Evolutionary conservation across 257 asterid species (phyloP).

Genomic region (Schizonepeta tenuifolia): DNA sequence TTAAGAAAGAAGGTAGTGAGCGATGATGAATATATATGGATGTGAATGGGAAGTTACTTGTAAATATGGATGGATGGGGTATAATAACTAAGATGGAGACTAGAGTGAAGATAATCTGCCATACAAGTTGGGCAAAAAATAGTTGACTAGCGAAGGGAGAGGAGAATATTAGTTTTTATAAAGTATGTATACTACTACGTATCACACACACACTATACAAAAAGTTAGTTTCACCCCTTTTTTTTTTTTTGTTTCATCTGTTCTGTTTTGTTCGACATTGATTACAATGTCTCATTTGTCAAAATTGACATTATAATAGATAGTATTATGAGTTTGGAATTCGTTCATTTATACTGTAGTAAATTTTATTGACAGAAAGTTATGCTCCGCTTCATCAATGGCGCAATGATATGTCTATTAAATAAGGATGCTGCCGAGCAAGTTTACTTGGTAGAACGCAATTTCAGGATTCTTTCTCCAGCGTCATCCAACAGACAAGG

Average conservation of each 20-base stretch:
- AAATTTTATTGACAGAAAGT: neutral
- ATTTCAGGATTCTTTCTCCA: too few relatives aligned
- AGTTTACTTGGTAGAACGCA: too few relatives aligned
- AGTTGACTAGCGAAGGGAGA: neutral
- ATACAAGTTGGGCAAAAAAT: neutral
- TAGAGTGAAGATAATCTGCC: neutral
- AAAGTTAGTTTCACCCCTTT: too few relatives aligned
- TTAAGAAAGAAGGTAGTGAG: constrained; percentile 30
- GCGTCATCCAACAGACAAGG: too few relatives aligned
- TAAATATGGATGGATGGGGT: neutral
- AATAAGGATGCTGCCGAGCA: too few relatives aligned
- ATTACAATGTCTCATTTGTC: neutral
- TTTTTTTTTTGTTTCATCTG: too few relatives aligned
- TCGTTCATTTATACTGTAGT: too few relatives aligned
- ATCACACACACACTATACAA: neutral
- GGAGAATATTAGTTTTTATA: neutral
- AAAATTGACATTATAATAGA: neutral
- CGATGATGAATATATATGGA: neutral
- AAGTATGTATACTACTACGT: too few relatives aligned
- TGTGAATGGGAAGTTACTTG: neutral
- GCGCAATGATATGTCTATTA: too few relatives aligned
- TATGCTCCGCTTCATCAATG: neutral
- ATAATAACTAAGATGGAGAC: too few relatives aligned
- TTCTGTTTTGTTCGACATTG: neutral
- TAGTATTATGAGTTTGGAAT: neutral